These are phyloP conservation scores for Gossypium raimondii DNA, from an alignment of 345 rosid genomes.

Conservation along the genomic window DNA sequence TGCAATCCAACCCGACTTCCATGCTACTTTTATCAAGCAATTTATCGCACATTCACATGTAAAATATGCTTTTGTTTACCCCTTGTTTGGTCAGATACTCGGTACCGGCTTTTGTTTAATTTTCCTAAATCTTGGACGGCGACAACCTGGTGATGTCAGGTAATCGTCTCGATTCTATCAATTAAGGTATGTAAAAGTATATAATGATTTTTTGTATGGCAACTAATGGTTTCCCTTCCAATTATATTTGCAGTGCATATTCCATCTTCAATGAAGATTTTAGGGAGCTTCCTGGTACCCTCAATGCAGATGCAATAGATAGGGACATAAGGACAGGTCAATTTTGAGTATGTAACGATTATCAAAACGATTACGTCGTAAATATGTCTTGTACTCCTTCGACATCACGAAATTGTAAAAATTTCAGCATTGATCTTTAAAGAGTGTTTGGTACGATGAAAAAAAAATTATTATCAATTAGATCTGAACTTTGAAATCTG, in stretches of 20 bases:
- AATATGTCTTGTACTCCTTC: background rate
- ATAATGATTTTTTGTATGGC: background rate
- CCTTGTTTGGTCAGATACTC: conserved; percentile 46
- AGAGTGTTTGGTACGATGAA: background rate
- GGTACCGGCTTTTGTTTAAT: conserved; percentile 75
- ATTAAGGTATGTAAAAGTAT: background rate
- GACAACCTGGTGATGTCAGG: conserved; percentile 88
- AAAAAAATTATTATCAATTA: too few relatives aligned
- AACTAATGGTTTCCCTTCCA: background rate
- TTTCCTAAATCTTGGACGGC: conserved; percentile 73
- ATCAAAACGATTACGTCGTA: background rate
- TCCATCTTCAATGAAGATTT: conserved; percentile 88
- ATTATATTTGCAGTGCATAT: conserved; percentile 55
- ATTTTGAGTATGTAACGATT: conserved; percentile 32
- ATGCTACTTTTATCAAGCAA: too few relatives aligned
- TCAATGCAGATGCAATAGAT: conserved; percentile 78
- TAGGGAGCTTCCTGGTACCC: conserved; percentile 88
- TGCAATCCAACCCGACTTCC: too few relatives aligned
- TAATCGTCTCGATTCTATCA: conserved; percentile 28
- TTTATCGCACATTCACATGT: background rate
- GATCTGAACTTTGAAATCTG: too few relatives aligned
- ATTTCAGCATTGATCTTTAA: background rate
- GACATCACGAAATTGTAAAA: background rate
- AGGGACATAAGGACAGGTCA: conserved; percentile 78
- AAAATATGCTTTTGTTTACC: background rate